These are phyloP conservation scores for Xylariales sp. DNA, from an alignment of 2,329 filamentous ascomycete genomes.

Conservation along the genomic window DNA sequence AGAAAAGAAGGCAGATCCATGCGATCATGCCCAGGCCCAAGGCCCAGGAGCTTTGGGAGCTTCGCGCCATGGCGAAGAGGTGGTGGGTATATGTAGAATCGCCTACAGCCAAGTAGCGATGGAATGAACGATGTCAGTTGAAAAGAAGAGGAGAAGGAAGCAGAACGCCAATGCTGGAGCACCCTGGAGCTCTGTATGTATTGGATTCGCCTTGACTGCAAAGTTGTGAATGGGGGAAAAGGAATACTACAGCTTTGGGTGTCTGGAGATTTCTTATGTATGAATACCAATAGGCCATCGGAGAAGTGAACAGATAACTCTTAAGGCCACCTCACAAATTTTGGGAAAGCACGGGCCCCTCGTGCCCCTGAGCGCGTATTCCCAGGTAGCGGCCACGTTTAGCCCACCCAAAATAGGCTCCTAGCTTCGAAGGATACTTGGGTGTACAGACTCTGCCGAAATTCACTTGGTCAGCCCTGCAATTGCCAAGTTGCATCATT, in stretches of 20 bases:
- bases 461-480: constrained; percentile 4
- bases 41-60: constrained; percentile 65
- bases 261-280: constrained; percentile 6
- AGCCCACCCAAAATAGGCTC: background rate
- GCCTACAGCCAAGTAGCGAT: constrained; percentile 9
- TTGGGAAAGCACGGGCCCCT: background rate
- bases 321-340: constrained; percentile 7
- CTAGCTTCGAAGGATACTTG: background rate
- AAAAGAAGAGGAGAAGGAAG: constrained; percentile 9
- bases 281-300: background rate
- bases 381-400: background rate
- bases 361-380: background rate
- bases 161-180: constrained; percentile 5
- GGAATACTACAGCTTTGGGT: background rate
- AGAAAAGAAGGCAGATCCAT: constrained; percentile 87
- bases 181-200: too few relatives aligned
- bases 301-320: constrained; percentile 8
- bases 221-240: constrained; percentile 3
- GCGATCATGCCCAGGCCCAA: constrained; percentile 83
- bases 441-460: background rate
- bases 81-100: constrained; percentile 8
- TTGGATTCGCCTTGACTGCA: background rate
- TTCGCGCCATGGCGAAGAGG: constrained; percentile 40
- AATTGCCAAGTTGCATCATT: constrained; percentile 7
- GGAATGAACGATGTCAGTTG: constrained; percentile 3